phyloP scores from a whole-genome alignment of 78 protist genomes.

The Salpingoeca rosetta region DNA sequence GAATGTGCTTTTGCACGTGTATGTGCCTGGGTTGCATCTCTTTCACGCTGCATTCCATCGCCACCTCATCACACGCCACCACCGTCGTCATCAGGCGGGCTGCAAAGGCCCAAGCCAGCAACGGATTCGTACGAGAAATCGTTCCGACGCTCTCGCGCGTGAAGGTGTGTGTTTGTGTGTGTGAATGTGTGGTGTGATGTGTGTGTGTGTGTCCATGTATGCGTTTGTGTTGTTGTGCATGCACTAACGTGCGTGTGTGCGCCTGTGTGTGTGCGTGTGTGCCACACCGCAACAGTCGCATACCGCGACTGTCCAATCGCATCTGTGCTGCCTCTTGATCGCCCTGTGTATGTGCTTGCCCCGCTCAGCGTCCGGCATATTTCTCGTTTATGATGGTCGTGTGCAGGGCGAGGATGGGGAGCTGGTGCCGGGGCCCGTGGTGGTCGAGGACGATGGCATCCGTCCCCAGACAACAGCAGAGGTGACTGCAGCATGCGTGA shows the following conservation, averaged over 20 bases:
- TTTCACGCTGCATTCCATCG: no score
- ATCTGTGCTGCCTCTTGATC: neutral
- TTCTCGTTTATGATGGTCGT: neutral
- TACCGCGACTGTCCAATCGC: neutral
- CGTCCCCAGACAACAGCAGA: neutral
- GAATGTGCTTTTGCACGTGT: no score
- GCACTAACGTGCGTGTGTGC: no score
- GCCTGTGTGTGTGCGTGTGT: no score
- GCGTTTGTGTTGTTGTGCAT: no score
- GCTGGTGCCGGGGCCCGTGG: neutral
- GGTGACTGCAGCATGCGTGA: neutral
- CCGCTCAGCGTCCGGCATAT: neutral
- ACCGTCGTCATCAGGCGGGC: constrained; percentile 47
- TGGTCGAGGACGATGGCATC: neutral
- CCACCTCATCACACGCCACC: no score
- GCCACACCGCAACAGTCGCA: constrained; percentile 12
- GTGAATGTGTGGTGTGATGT: neutral
- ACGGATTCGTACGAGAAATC: neutral
- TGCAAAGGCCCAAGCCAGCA: constrained; percentile 52
- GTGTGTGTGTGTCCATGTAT: no score
- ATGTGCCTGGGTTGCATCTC: no score
- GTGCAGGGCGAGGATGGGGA: neutral
- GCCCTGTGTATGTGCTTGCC: neutral
- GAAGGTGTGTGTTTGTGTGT: neutral
- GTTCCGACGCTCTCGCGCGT: constrained; percentile 16